phyloP scores from a whole-genome alignment of 2,329 filamentous ascomycete genomes.

The Bipolaris oryzae region DNA sequence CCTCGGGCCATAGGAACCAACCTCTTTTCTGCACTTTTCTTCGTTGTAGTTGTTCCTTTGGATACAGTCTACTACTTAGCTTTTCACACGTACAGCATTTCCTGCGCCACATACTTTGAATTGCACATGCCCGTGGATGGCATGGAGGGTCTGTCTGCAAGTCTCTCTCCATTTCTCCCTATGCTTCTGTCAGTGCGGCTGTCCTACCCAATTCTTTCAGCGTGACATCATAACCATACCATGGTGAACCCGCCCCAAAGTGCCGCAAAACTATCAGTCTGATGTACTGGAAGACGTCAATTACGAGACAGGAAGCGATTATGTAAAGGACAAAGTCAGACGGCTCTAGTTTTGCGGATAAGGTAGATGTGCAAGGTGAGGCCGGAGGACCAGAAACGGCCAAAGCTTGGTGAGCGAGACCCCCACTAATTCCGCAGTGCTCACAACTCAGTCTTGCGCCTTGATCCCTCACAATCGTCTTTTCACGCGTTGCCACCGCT shows the following conservation, averaged over 20 bases:
- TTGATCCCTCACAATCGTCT: slow-evolving; percentile 22
- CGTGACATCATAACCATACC: slow-evolving; percentile 41
- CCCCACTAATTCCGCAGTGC: slow-evolving; percentile 39
- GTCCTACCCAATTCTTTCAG: slow-evolving; percentile 2
- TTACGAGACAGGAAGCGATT: neutral
- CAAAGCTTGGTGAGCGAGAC: slow-evolving; percentile 32
- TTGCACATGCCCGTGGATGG: slow-evolving; percentile 86
- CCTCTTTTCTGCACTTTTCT: slow-evolving; percentile 72
- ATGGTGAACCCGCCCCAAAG: slow-evolving; percentile 29
- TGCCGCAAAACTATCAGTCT: neutral
- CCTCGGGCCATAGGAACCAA: slow-evolving; percentile 20
- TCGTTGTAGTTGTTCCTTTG: slow-evolving; percentile 85
- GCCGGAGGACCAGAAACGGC: slow-evolving; percentile 24
- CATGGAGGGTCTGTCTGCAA: slow-evolving; percentile 78
- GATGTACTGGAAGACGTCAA: neutral
- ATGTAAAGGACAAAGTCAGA: slow-evolving; percentile 6
- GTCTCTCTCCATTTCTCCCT: slow-evolving; percentile 68
- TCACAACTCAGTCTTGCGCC: slow-evolving; percentile 34
- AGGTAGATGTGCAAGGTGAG: slow-evolving; percentile 18
- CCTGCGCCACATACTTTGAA: slow-evolving; percentile 69
- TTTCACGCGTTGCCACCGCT: slow-evolving; percentile 34
- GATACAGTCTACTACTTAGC: slow-evolving; percentile 70
- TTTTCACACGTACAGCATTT: slow-evolving; percentile 4
- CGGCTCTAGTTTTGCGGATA: slow-evolving; percentile 1
- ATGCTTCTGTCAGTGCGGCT: slow-evolving; percentile 12